Evolutionary conservation across 306 rosid genomes (phyloP), one percentile per base, ranked within the genome.

Genomic region (Psophocarpus tetragonolobus): DNA sequence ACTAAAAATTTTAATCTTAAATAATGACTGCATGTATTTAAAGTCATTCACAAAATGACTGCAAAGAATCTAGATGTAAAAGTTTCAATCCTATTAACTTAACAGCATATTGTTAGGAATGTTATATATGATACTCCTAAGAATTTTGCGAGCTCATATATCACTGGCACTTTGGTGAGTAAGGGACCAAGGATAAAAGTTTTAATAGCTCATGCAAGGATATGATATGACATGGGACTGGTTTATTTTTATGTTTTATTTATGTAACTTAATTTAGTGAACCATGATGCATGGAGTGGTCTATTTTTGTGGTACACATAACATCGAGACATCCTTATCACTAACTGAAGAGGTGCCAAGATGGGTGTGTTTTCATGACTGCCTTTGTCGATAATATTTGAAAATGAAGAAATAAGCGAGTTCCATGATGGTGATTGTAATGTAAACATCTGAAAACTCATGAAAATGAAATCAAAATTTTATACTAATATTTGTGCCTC

Each of bases 161-260:
- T 21, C 33, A 13, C 39, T n/a, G 72, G 18, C 68, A 45, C 76
- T 42, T 15, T 18, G 36, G 26, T 26, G 27, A 47, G 26, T 13
- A 14, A 23, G 39, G 51, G 69, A 68, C 15, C 29, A 51, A 50
- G n/a, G 39, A 33, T 60, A 79, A 21, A 68, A 63, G 70, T 74
- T 68, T 68, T 68, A 68, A 24, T 42, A 20, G 71, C 8, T 20
- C 18, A 4, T 36, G 50, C 48, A 65, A 33, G 44, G 60, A n/a
- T 57, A 11, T 8, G 15, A 57, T 26, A 17, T n/a, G 45, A 32
- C 45, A 18, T 63, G 29, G 26, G 36, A 35, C 26, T 54, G 36
- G 66, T 39, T 21, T 15, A 12, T 35, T 11, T 30, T 42, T 21
- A 11, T 51, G 11, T 67, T 33, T 32, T 32, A 50, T 17, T 12